Evolutionary conservation across 2,329 filamentous ascomycete genomes (phyloP), one percentile per base, ranked within the genome.

Genomic region (Botrytis pseudocinerea): DNA sequence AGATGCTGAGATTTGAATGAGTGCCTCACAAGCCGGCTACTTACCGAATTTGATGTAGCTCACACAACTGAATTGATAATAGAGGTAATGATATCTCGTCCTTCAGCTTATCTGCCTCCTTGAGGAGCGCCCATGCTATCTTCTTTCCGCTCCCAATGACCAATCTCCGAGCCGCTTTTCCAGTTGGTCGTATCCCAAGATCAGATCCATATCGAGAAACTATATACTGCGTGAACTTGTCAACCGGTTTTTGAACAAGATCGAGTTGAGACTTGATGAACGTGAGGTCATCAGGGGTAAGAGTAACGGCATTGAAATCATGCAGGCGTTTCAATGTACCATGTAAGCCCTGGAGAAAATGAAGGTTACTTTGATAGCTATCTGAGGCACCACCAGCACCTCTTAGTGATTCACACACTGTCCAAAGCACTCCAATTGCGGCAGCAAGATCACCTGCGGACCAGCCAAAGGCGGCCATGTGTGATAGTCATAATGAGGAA

Each of bases 381-480:
- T 64, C 62, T 7, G 8, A 22, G 5, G 62, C 62, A 12, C 62
- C 62, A 14, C 42, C 62, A 14, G 42, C 62, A 35, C 38, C n/a
- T 48, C 16, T 64, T 4, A 64, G 42, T 35, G 62, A 42, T 48
- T 64, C 38, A 14, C 10, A 35, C 9, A 64, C 42, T 38, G 40
- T 32, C 28, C 16, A 42, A 35, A 64, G 18, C 9, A 69, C 66
- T 7, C 20, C 20, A 44, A 69, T 44, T 5, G 66, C 66, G 1
- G 66, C 22, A 14, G 40, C 51, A 16, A 69, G 20, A 44, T 69
- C 66, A 9, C 66, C 66, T 7, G 22, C 66, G 10, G 66, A 69
- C 66, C 66, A 69, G n/a, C 66, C 66, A 32, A 60, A 69, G 35
- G 25, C 51, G 14, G 66, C 51, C 66, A 69, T 69, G n/a, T n/a